A percentile compares a stretch with the other conserved stretches of the same genome.
Conservation (phyloP, 2,329 filamentous ascomycete genomes). For the Colletotrichum cereale region DNA sequence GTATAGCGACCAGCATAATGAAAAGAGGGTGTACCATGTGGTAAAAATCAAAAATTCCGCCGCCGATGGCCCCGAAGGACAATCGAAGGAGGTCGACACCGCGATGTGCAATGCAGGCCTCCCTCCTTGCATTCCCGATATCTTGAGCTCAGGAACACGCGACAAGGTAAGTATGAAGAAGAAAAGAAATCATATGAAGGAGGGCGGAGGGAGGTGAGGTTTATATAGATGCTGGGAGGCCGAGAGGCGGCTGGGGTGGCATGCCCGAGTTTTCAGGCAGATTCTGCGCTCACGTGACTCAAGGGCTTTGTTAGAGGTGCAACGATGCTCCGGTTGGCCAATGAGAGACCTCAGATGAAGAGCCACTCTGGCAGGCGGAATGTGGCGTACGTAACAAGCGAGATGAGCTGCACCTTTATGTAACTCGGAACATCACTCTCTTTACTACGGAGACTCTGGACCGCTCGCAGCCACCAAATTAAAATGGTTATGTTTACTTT, state of each 20-base stretch:
- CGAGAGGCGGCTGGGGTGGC: neutral
- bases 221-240: neutral
- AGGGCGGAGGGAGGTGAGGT: neutral
- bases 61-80: conserved; percentile 5
- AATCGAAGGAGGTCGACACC: conserved; percentile 1
- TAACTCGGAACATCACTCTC: neutral
- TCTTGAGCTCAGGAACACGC: conserved; percentile 1
- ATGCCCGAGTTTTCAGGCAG: neutral
- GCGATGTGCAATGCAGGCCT: conserved; percentile 7
- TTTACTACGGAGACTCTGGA: neutral
- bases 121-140: neutral
- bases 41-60: conserved; percentile 5
- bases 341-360: neutral
- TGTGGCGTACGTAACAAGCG: neutral
- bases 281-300: neutral
- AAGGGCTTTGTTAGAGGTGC: neutral
- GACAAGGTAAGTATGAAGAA: conserved; percentile 5
- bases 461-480: neutral
- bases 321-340: neutral
- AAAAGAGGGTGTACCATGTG: neutral
- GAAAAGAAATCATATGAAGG: neutral
- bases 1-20: neutral
- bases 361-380: neutral
- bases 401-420: neutral
- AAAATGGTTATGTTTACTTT: neutral